A percentile compares a stretch with the other conserved stretches of the same genome.
Evolutionary conservation across 805 yeast species (phyloP).

Genomic region (Kodamaea sagamina): DNA sequence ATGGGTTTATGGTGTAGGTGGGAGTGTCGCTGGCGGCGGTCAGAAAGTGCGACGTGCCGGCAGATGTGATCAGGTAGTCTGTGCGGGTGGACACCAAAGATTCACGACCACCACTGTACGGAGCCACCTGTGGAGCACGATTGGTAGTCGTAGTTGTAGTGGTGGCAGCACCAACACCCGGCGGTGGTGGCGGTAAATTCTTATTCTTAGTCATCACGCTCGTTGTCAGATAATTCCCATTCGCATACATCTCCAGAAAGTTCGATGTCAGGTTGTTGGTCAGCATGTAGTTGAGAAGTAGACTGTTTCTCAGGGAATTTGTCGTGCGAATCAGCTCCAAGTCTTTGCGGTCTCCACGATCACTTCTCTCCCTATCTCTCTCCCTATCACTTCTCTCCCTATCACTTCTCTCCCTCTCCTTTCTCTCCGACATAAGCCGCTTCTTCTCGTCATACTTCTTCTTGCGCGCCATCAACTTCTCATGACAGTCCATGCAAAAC

Average conservation of each 20-base stretch:
- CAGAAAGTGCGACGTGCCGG: conserved; percentile 13
- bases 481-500: conserved; percentile 92
- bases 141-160: too few species aligned
- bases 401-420: conserved; percentile 46
- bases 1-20: neutral
- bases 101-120: conserved; percentile 12
- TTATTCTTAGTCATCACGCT: conserved; percentile 12
- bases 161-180: neutral
- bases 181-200: conserved; percentile 14
- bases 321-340: conserved; percentile 11
- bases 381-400: conserved; percentile 32
- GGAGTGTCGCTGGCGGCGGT: conserved; percentile 1
- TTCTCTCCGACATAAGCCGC: conserved; percentile 29
- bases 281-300: conserved; percentile 15
- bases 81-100: conserved; percentile 21
- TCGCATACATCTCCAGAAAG: conserved; percentile 9
- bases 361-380: conserved; percentile 24
- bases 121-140: neutral
- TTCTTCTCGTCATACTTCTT: conserved; percentile 58
- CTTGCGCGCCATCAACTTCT: conserved; percentile 73
- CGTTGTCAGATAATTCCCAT: conserved; percentile 9
- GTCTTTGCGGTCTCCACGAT: conserved; percentile 10
- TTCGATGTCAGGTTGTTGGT: conserved; percentile 11
- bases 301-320: conserved; percentile 16
- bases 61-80: conserved; percentile 16